These are phyloP conservation scores for Cladosporium sp. DNA, from an alignment of 2,329 filamentous ascomycete genomes.

Conservation along the genomic window DNA sequence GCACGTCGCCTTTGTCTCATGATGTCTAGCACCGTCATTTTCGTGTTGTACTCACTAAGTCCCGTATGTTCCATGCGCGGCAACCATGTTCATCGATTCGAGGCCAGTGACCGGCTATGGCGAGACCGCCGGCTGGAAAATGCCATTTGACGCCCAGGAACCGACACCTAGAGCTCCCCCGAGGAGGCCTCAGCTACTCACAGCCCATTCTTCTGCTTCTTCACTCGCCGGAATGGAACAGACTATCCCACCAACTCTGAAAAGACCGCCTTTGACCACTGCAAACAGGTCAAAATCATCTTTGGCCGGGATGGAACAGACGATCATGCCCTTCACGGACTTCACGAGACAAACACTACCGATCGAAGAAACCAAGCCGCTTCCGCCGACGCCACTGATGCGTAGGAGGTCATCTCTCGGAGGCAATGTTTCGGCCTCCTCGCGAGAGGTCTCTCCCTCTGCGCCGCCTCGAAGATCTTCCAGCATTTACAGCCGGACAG, in stretches of 20 bases:
- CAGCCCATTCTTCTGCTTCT: not conserved
- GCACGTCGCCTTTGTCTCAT: constrained; percentile 6
- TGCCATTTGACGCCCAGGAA: constrained; percentile 8
- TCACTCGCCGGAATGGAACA: constrained; percentile 9
- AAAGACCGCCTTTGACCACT: constrained; percentile 15
- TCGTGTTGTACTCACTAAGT: not conserved
- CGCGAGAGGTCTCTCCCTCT: constrained; percentile 4
- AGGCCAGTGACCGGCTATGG: constrained; percentile 20
- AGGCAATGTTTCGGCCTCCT: not conserved
- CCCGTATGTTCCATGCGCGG: not conserved
- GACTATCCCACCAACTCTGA: constrained; percentile 11
- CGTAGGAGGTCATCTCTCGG: constrained; percentile 1
- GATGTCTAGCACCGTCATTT: not conserved
- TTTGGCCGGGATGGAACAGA: constrained; percentile 21
- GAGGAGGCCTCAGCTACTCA: not conserved
- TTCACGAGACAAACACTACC: constrained; percentile 28
- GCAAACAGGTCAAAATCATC: constrained; percentile 11
- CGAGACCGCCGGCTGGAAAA: constrained; percentile 18
- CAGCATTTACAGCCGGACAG: constrained; percentile 30
- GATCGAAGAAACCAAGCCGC: constrained; percentile 23
- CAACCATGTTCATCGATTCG: constrained; percentile 22
- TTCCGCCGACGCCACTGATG: constrained; percentile 25
- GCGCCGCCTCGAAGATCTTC: constrained; percentile 20
- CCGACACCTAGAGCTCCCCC: not conserved
- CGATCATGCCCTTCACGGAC: constrained; percentile 27